Evolutionary conservation across 1,284 basidiomycete species (phyloP).

Genomic region (Trametes pubescens): DNA sequence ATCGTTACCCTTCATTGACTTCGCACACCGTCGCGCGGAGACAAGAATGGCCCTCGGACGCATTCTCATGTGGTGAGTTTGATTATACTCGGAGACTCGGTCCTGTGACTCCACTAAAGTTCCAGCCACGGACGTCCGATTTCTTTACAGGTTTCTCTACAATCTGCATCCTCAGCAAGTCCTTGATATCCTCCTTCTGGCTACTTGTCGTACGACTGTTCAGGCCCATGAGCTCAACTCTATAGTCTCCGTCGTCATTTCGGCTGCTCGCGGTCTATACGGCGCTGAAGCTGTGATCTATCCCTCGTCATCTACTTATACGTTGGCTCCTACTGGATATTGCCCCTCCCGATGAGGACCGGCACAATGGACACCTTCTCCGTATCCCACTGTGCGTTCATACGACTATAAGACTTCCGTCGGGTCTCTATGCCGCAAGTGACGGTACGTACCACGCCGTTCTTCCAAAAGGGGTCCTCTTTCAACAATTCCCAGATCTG

Average conservation of each 20-base stretch:
- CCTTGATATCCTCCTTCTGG: too few relatives aligned
- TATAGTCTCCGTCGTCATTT: too few relatives aligned
- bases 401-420: slow-evolving; percentile 8
- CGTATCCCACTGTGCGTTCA: slow-evolving; percentile 12
- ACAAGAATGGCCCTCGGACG: too few relatives aligned
- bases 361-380: neutral
- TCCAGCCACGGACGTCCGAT: neutral
- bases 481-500: slow-evolving; percentile 15
- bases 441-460: neutral
- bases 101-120: too few relatives aligned
- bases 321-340: neutral
- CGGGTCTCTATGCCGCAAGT: neutral
- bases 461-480: slow-evolving; percentile 21
- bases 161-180: too few relatives aligned
- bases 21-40: neutral
- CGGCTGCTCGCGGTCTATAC: too few relatives aligned
- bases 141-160: too few relatives aligned
- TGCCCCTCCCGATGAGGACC: neutral
- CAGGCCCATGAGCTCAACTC: too few relatives aligned
- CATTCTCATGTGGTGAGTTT: too few relatives aligned
- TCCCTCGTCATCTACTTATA: neutral
- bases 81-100: neutral
- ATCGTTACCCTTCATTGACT: neutral
- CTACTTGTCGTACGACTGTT: too few relatives aligned
- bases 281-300: too few relatives aligned